phyloP scores from a whole-genome alignment of 2,329 filamentous ascomycete genomes.

The Penicillium crustosum region DNA sequence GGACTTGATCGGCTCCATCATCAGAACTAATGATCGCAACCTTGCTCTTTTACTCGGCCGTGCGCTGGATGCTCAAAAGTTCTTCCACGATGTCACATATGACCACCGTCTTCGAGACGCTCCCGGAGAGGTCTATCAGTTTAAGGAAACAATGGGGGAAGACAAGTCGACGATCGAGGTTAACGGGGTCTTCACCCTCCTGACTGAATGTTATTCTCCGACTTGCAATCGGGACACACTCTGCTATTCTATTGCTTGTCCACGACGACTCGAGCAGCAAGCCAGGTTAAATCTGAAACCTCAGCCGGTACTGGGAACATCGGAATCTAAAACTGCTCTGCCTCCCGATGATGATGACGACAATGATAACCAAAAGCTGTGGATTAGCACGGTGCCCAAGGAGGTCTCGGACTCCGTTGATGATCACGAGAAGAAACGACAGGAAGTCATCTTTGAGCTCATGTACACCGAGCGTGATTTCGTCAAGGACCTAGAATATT shows the following conservation, averaged over 20 bases:
- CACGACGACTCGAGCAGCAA: conserved; percentile 88
- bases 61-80: conserved; percentile 94
- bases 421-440: conserved; percentile 92
- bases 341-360: conserved; percentile 75
- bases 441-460: conserved; percentile 96
- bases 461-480: conserved; percentile 99
- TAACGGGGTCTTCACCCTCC: conserved; percentile 92
- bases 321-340: conserved; percentile 65
- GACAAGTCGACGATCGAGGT: conserved; percentile 72
- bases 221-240: conserved; percentile 94
- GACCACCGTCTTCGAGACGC: conserved; percentile 93
- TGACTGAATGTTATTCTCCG: conserved; percentile 97
- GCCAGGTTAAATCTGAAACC: conserved; percentile 91
- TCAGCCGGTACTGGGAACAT: conserved; percentile 77
- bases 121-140: conserved; percentile 93
- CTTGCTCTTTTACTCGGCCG: conserved; percentile 85
- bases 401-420: conserved; percentile 87
- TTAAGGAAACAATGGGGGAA: conserved; percentile 80
- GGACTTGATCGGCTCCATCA: conserved; percentile 92
- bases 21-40: conserved; percentile 94
- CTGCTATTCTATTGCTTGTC: conserved; percentile 97
- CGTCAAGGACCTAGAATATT: conserved; percentile 96
- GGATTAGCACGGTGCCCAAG: conserved; percentile 98
- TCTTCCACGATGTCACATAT: conserved; percentile 98
- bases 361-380: conserved; percentile 93